A percentile compares a stretch with the other conserved stretches of the same genome.
phyloP scores from a whole-genome alignment of 2,329 filamentous ascomycete genomes.

The Arthrobotrys entomopaga region DNA sequence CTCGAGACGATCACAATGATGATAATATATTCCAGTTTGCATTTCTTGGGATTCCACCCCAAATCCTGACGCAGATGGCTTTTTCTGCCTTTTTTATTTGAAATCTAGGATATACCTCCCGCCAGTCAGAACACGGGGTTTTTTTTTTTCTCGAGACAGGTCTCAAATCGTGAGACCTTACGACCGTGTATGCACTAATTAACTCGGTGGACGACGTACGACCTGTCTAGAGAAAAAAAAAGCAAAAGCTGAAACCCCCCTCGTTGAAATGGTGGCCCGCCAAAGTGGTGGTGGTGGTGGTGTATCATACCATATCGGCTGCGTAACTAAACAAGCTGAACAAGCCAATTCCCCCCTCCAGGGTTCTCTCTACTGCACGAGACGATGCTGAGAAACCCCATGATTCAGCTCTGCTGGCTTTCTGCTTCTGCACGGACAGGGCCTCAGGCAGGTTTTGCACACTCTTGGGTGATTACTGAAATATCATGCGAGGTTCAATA shows the following conservation, averaged over 20 bases:
- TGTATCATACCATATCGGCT: conserved; percentile 8
- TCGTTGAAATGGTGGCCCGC: not conserved
- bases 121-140: conserved; percentile 39
- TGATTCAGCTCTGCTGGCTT: conserved; percentile 36
- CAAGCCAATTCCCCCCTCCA: conserved; percentile 10
- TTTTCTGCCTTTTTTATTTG: not conserved
- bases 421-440: conserved; percentile 33
- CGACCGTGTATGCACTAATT: conserved; percentile 19
- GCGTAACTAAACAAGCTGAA: not conserved
- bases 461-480: conserved; percentile 41
- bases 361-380: conserved; percentile 34
- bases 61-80: conserved; percentile 17
- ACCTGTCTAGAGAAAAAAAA: conserved; percentile 1
- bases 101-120: conserved; percentile 44
- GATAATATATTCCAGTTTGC: not conserved
- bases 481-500: conserved; percentile 47
- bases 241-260: not conserved
- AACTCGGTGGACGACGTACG: no score
- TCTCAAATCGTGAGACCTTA: conserved; percentile 25
- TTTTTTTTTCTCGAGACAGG: conserved; percentile 28
- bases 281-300: not conserved
- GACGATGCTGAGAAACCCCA: conserved; percentile 39
- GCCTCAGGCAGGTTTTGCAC: conserved; percentile 41
- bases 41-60: conserved; percentile 12
- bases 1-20: conserved; percentile 31